Evolutionary conservation across 352 stramenopile genomes (phyloP), one percentile per base, ranked within the genome.

Genomic region (Phytopythium boreale): DNA sequence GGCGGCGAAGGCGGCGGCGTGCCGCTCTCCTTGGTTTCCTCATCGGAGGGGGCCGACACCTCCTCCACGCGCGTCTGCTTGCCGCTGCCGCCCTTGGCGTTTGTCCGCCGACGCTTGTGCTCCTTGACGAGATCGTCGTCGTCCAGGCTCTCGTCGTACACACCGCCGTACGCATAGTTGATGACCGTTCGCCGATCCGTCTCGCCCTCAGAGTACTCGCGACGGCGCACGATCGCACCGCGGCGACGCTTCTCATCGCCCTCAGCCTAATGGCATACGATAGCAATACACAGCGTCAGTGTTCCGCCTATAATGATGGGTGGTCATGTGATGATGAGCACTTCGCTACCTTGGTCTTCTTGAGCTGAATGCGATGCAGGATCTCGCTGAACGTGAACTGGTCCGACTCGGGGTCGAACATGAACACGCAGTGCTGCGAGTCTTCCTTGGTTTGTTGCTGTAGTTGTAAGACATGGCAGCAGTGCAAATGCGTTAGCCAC

Each of bases 341-440:
- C 10, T 10, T n/a, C 19, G 22, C 43, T 24, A 82, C 80, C 73
- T 92, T 92, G 49, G 84, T 93, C 71, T 95, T 95, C 60, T 77
- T 87, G 27, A 95, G 75, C 63, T 90, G 80, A 44, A 95, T 87
- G 41, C 86, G 86, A 49, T 90, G 84, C 37, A 84, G 50, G 52
- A 95, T 67, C 61, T 90, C 80, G 57, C 74, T 81, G 74, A 93
- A 95, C 59, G 87, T 93, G 56, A 92, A 90, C 44, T 89, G 64
- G 55, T 88, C 65, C 37, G 87, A 87, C 62, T 90, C 79, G 0
- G 79, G 83, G 62, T 95, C 79, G 24, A 95, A 69, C 62, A 92
- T 82, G 65, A 95, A 92, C 52, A 93, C 77, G 55, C 80, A 71
- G 64, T 95, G 83, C 66, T 92, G 87, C 27, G 83, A 81, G 43